Evolutionary conservation across 2,329 filamentous ascomycete species (phyloP).

Genomic region (Sporothrix schenckii): DNA sequence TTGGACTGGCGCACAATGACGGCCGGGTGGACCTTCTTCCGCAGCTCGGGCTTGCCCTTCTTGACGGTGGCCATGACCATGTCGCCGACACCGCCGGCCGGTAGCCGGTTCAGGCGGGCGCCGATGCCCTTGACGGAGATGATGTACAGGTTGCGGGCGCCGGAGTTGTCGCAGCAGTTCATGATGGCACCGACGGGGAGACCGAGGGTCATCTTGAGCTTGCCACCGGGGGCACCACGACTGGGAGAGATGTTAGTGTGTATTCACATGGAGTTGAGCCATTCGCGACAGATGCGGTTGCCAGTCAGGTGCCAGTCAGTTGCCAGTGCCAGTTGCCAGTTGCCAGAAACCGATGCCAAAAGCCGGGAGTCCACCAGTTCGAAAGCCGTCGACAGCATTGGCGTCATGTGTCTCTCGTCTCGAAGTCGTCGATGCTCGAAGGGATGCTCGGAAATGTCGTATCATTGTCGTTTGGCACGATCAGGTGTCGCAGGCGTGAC

Average conservation of each 20-base stretch:
- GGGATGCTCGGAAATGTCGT: no score
- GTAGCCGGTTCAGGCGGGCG: constrained; percentile 95
- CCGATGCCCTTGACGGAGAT: constrained; percentile 99
- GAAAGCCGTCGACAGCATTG: no score
- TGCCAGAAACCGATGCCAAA: background rate
- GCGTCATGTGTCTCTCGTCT: no score
- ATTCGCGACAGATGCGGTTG: no score
- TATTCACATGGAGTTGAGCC: background rate
- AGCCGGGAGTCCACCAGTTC: background rate
- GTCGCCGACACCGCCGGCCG: constrained; percentile 96
- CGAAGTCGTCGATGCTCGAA: no score
- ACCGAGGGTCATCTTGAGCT: constrained; percentile 99
- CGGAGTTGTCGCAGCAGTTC: constrained; percentile 99
- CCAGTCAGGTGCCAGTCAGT: background rate
- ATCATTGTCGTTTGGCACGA: background rate
- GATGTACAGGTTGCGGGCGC: constrained; percentile 98
- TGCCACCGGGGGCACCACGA: constrained; percentile 96
- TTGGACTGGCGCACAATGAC: constrained; percentile 79
- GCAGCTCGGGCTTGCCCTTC: constrained; percentile 99
- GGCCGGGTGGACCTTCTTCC: constrained; percentile 99
- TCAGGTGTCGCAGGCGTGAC: background rate
- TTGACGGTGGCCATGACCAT: constrained; percentile 99
- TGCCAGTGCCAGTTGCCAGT: background rate
- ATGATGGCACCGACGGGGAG: constrained; percentile 99
- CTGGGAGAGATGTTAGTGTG: constrained; percentile 44